Evolutionary conservation across 257 asterid genomes (phyloP).

Genomic region (Solanum appendiculatum): DNA sequence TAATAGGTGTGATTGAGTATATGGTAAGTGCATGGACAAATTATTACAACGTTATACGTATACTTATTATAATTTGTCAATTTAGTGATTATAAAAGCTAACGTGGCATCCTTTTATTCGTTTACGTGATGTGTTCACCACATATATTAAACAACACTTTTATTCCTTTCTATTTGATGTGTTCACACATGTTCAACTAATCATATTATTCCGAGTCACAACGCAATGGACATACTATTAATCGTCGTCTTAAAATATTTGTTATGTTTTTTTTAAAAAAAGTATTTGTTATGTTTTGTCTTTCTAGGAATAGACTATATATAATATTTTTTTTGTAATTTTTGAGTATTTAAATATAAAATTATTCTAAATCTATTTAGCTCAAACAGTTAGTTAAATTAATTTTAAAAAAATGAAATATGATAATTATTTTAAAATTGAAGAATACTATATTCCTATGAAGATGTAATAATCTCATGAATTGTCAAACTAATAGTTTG

Average conservation of each 20-base stretch:
- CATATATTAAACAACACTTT: not conserved
- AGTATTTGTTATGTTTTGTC: not conserved
- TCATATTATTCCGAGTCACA: not conserved
- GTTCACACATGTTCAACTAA: not conserved
- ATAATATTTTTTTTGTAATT: no score
- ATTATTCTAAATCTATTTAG: no score
- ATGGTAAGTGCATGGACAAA: not conserved
- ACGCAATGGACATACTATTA: not conserved
- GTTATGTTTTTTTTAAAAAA: no score
- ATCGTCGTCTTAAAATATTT: no score
- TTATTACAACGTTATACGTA: not conserved
- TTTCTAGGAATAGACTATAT: not conserved
- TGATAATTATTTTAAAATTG: not conserved
- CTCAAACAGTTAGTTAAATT: not conserved
- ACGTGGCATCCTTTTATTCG: not conserved
- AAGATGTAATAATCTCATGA: not conserved
- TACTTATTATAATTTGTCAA: not conserved
- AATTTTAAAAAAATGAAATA: not conserved
- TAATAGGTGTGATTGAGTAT: not conserved
- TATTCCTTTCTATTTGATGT: not conserved
- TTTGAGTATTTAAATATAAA: no score
- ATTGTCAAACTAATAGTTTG: not conserved
- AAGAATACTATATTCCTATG: not conserved
- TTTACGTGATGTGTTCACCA: not conserved
- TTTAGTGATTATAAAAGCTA: not conserved